Evolutionary conservation across 768 basidiomycete species (phyloP), one percentile per base, ranked within the genome.

Genomic region (Suillus placidus): DNA sequence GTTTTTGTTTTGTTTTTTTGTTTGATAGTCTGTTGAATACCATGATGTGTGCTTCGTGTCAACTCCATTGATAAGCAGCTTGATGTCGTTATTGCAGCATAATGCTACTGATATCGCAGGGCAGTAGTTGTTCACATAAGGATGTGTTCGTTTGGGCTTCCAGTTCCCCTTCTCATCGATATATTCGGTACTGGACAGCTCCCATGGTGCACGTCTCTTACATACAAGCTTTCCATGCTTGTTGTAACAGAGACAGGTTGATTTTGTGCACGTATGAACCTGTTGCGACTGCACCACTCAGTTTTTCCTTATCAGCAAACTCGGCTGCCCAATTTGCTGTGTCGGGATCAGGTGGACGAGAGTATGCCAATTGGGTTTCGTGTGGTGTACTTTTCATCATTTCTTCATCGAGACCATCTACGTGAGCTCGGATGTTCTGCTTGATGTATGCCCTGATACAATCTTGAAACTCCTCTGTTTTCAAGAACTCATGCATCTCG

Each of bases 41-140:
- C 69, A 80, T 0, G 74, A 64, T 0, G 77, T 54, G 38, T 79
- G 72, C 32, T 64, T 72, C 0, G 81, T 81, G 4, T 80, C 78
- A 0, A 23, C 10, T 0, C 77, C 74, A 70, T 78, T 79, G 0
- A 78, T 80, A 0, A 84, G 32, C 0, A 84, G 64, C 60, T 85
- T 84, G 0, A 52, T 52, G 63, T 85, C 80, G 62, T 83, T 77
- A 64, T 85, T 85, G 64, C 78, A 81, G 0, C 73, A 67, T 0
- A 62, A 60, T 37, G 70, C 67, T 10, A 75, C 35, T 0, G 74
- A 30, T 1, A 82, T 67, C 0, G 60, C 60, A 0, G 78, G 79
- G 40, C 40, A 42, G 40, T 42, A 42, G 14, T 42, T 42, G 14
- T 42, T 42, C 13, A 42, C 14, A 42, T 42, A 42, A 16, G 40